Conservation (phyloP, 148 eudicot species). For the Fagopyrum esculentum region DNA sequence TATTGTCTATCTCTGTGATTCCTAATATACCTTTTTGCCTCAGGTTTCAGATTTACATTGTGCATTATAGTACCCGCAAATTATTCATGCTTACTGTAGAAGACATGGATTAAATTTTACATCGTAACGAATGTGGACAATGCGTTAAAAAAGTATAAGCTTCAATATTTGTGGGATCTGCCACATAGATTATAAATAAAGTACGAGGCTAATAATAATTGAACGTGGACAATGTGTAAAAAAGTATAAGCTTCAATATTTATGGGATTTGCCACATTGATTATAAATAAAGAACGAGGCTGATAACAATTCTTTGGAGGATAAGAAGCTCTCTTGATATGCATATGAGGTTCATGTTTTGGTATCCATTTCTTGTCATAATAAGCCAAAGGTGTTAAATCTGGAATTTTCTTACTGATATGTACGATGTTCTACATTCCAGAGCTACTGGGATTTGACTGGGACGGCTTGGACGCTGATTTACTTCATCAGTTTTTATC, state of each 20-base stretch:
- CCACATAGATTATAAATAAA: too few relatives aligned
- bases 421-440: constrained; percentile 23
- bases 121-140: background rate
- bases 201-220: too few relatives aligned
- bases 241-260: too few relatives aligned
- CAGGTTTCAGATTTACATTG: background rate
- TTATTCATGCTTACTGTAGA: background rate
- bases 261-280: too few relatives aligned
- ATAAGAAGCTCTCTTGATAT: background rate
- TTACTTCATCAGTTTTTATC: constrained; percentile 92
- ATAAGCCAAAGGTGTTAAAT: background rate
- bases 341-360: background rate
- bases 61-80: background rate
- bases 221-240: too few relatives aligned
- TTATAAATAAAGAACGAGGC: too few relatives aligned
- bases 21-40: background rate
- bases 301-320: background rate
- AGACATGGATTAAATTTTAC: background rate
- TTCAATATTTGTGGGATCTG: background rate
- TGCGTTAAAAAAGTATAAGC: background rate
- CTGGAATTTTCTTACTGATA: constrained; percentile 13
- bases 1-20: constrained; percentile 20
- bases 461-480: constrained; percentile 58
- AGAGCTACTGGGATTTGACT: constrained; percentile 76
- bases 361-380: background rate